Evolutionary conservation across 441 rosid species (phyloP).

Genomic region (Erysimum pusillum): DNA sequence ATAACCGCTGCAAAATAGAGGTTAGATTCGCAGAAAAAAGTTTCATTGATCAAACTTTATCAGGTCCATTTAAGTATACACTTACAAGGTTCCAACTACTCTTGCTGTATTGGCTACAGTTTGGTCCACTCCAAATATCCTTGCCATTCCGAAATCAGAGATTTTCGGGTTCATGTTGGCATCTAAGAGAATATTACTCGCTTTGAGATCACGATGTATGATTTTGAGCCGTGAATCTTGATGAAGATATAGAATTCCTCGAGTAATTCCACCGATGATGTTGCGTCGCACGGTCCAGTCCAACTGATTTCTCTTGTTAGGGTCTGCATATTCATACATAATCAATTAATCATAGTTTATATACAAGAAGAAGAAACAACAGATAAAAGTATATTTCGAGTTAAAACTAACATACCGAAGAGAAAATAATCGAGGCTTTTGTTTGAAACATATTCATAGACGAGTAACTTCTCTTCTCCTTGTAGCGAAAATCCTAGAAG

Average conservation of each 20-base stretch:
- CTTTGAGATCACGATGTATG: conserved; percentile 65
- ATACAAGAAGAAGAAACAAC: too few relatives aligned
- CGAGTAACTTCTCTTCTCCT: conserved; percentile 55
- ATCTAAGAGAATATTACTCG: conserved; percentile 57
- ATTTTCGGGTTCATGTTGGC: conserved; percentile 55
- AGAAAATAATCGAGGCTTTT: conserved; percentile 60
- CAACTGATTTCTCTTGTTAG: too few relatives aligned
- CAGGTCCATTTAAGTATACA: too few relatives aligned
- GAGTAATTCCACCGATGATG: too few relatives aligned
- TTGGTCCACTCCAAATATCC: conserved; percentile 49
- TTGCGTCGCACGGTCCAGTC: too few relatives aligned
- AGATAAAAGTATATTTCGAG: too few relatives aligned
- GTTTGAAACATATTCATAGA: conserved; percentile 65
- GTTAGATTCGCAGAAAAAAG: too few relatives aligned
- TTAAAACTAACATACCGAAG: too few relatives aligned
- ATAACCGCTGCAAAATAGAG: neutral
- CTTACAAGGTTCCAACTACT: conserved; percentile 64
- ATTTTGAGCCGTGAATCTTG: conserved; percentile 60
- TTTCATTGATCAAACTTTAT: too few relatives aligned
- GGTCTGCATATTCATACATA: neutral
- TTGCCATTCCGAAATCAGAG: conserved; percentile 69
- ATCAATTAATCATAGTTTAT: too few relatives aligned
- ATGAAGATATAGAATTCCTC: conserved; percentile 48
- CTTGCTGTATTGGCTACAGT: conserved; percentile 51
- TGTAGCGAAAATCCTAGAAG: conserved; percentile 56